Percentiles rank a stretch among this genome's conserved stretches.
Evolutionary conservation across 2,329 filamentous ascomycete species (phyloP).

Genomic region (Pochonia chlamydosporia): DNA sequence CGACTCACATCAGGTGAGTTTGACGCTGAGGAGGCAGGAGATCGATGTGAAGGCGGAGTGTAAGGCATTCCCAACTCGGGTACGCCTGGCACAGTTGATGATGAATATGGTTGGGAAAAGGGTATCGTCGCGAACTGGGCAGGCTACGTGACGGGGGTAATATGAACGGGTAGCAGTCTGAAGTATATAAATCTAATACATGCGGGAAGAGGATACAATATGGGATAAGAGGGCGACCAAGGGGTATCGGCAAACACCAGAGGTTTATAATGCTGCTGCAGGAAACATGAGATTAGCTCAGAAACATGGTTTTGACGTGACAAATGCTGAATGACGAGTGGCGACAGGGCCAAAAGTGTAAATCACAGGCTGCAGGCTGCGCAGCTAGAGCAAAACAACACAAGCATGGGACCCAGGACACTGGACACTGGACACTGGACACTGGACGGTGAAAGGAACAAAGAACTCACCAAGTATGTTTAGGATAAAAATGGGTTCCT

Average conservation of each 20-base stretch:
- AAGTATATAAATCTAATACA: constrained; percentile 3
- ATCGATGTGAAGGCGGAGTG: constrained; percentile 69
- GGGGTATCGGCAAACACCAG: not conserved
- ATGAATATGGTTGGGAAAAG: not conserved
- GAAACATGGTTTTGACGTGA: not conserved
- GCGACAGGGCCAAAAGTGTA: constrained; percentile 7
- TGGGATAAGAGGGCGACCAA: not conserved
- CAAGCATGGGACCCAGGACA: no score
- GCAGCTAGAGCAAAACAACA: no score
- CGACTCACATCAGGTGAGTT: constrained; percentile 53
- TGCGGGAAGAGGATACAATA: not conserved
- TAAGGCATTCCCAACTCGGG: constrained; percentile 66
- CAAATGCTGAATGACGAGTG: not conserved
- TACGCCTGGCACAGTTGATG: constrained; percentile 13
- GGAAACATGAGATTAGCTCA: not conserved
- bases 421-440: no score
- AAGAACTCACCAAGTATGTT: constrained; percentile 5
- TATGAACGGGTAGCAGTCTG: not conserved
- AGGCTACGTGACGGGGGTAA: not conserved
- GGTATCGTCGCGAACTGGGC: not conserved
- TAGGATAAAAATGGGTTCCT: not conserved
- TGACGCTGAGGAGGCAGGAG: constrained; percentile 53
- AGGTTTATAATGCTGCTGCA: not conserved
- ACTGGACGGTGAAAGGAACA: not conserved
- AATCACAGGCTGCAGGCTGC: no score